A percentile compares a stretch with the other conserved stretches of the same genome.
phyloP scores from a whole-genome alignment of 1,139 yeast genomes.

The Arxiozyma slooffiae region DNA sequence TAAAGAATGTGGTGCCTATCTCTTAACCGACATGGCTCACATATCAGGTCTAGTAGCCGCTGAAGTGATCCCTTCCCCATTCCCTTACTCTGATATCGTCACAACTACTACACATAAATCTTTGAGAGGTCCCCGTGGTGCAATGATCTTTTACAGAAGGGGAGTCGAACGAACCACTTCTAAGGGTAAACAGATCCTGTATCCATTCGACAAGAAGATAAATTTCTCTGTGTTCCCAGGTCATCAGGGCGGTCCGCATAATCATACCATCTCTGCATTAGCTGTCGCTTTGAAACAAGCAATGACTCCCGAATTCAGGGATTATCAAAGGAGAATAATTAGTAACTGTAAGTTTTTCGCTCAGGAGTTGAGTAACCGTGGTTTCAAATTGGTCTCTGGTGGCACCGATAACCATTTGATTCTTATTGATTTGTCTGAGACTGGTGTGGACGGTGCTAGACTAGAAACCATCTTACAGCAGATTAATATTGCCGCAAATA shows the following conservation, averaged over 20 bases:
- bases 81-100: conserved; percentile 89
- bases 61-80: conserved; percentile 84
- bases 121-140: conserved; percentile 97
- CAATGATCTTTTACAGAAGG: conserved; percentile 95
- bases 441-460: conserved; percentile 90
- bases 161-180: conserved; percentile 66
- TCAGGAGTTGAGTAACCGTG: conserved; percentile 51
- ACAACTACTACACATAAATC: conserved; percentile 97
- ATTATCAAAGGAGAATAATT: too few relatives aligned
- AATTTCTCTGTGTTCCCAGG: conserved; percentile 97
- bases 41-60: conserved; percentile 92
- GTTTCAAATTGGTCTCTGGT: conserved; percentile 73
- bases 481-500: conserved; percentile 87
- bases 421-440: conserved; percentile 72
- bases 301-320: conserved; percentile 69
- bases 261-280: conserved; percentile 91
- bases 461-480: conserved; percentile 85
- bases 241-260: conserved; percentile 98
- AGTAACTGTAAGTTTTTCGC: conserved; percentile 75
- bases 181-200: conserved; percentile 79
- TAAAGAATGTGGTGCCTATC: conserved; percentile 85
- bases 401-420: conserved; percentile 96
- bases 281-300: conserved; percentile 94
- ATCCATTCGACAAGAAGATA: conserved; percentile 81
- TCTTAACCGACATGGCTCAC: conserved; percentile 93